Evolutionary conservation across 176 grass and related monocot species (phyloP).

Genomic region (Juncus effusus): DNA sequence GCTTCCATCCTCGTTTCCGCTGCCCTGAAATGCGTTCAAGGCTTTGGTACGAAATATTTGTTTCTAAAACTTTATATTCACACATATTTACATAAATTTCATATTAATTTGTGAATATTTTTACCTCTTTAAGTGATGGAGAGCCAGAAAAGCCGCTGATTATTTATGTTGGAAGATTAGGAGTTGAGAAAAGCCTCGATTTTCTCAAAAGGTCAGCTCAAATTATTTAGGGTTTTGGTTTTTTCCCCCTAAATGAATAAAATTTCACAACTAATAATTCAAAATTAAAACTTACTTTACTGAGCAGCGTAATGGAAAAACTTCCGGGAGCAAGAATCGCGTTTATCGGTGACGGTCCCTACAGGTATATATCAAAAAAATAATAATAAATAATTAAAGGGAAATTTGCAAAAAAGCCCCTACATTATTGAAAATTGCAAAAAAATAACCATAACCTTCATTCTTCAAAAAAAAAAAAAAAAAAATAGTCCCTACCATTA

Average conservation of each 20-base stretch:
- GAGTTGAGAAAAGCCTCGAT: conserved; percentile 95
- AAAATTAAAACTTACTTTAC: conserved; percentile 11
- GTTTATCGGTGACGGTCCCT: conserved; percentile 89
- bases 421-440: neutral
- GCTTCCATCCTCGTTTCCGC: conserved; percentile 76
- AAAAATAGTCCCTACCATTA: no score
- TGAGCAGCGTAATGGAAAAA: conserved; percentile 84
- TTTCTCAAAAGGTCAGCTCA: conserved; percentile 74
- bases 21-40: conserved; percentile 79
- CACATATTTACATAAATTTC: neutral
- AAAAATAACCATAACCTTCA: neutral
- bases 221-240: neutral
- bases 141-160: conserved; percentile 85
- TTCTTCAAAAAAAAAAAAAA: no score
- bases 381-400: neutral
- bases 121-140: conserved; percentile 41
- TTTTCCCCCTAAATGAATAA: neutral
- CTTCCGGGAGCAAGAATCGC: conserved; percentile 84
- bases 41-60: conserved; percentile 39
- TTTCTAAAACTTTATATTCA: neutral
- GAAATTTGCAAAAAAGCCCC: neutral
- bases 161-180: conserved; percentile 86
- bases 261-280: conserved; percentile 7
- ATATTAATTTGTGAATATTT: neutral
- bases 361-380: conserved; percentile 36